A percentile compares a stretch with the other conserved stretches of the same genome.
Evolutionary conservation across 1,284 basidiomycete species (phyloP).

Genomic region (Gomphus sp.): DNA sequence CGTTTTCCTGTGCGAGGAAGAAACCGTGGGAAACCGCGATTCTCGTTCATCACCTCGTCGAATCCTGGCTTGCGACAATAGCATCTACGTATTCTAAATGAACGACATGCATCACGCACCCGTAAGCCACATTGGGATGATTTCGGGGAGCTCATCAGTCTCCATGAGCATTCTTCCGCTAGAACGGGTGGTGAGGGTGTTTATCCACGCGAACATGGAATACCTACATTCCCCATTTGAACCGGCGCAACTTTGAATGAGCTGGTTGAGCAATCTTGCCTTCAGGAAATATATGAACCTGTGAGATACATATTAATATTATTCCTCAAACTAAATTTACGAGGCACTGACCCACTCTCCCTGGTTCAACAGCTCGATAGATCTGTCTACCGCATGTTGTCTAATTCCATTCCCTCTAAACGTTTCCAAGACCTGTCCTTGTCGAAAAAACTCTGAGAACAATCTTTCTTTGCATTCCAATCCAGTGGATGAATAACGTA

Average conservation of each 20-base stretch:
- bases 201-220: slow-evolving; percentile 7
- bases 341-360: slow-evolving; percentile 71
- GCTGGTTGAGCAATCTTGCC: slow-evolving; percentile 81
- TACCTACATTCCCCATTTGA: slow-evolving; percentile 95
- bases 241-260: slow-evolving; percentile 58
- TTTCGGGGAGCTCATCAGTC: slow-evolving; percentile 56
- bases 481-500: slow-evolving; percentile 10
- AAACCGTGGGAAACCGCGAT: slow-evolving; percentile 64
- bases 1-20: slow-evolving; percentile 52
- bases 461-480: slow-evolving; percentile 41
- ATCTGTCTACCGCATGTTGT: slow-evolving; percentile 78
- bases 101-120: slow-evolving; percentile 32
- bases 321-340: background rate
- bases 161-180: slow-evolving; percentile 86
- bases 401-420: slow-evolving; percentile 86
- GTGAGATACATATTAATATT: background rate
- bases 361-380: slow-evolving; percentile 69
- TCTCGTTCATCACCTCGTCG: slow-evolving; percentile 84
- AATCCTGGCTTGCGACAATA: slow-evolving; percentile 45
- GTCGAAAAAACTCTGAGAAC: slow-evolving; percentile 76
- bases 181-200: slow-evolving; percentile 6
- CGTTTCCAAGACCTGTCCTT: slow-evolving; percentile 92
- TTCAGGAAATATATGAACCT: slow-evolving; percentile 94
- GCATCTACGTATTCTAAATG: background rate
- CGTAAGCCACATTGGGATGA: slow-evolving; percentile 92